Base-by-base conservation (phyloP, 495 filamentous ascomycete species). In the Aspergillus baeticus region DNA sequence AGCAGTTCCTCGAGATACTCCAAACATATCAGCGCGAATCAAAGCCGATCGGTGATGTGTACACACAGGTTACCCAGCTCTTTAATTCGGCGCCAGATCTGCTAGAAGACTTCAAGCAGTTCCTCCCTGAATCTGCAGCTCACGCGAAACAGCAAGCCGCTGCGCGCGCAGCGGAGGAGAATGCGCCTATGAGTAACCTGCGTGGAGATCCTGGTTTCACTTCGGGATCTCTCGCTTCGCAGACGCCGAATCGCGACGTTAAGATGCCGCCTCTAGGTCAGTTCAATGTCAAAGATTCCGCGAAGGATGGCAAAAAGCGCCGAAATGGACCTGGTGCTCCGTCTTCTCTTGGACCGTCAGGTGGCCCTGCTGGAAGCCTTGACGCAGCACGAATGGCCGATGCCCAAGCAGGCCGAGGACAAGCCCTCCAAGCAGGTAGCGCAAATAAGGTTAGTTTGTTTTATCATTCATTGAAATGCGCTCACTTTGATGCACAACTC, bases 21-120 rank as follows among this genome's bases (percentile, higher is more conserved):
- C 95, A 99, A 70, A 99, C 95, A 1, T 99, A 99, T 66, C 95
- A 99, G 70, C 84, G 95, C 50, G 95, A 99, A 63, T 95, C 92
- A 35, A 98, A 97, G 68, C 95, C 95, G 0, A 99, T 99, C 21
- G 91, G 96, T 67, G 95, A 99, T 74, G 95, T 99, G 6, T 98
- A 99, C 64, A 88, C 90, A 3, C 95, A 99, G 73, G 95, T 99
- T 22, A 99, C 95, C 15, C 87, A 87, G 54, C 78, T 99, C 2
- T 99, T 99, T 72, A 89, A 87, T 64, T 84, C 87, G 14, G 95
- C 95, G 0, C 94, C 92, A n/a, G 95, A 99, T 74, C 86, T 99
- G 7, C 70, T 99, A 17, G 93, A 98, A 70, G 95, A 98, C 63
- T 99, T 99, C 70, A 99, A 99, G 68, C 95, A 99, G 68, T 99